These are phyloP conservation scores for Priceomyces haplophilus DNA, from an alignment of 805 yeast species.

Conservation along the genomic window DNA sequence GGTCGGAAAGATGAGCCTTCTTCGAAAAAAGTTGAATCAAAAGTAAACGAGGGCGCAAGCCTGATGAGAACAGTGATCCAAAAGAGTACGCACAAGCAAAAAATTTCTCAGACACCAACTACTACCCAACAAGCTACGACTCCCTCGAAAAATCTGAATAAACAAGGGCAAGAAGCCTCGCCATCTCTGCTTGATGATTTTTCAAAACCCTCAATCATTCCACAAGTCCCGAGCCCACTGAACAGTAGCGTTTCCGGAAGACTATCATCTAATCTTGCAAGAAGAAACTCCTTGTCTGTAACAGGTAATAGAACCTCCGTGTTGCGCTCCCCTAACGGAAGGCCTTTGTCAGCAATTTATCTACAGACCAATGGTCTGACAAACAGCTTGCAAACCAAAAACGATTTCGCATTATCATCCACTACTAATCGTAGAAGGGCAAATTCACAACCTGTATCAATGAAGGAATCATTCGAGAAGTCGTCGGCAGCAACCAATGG, in stretches of 20 bases:
- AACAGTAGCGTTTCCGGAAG: neutral
- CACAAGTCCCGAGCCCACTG: neutral
- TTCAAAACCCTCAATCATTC: too few species aligned
- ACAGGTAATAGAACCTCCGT: neutral
- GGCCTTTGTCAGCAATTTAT: neutral
- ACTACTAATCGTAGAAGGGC: constrained; percentile 30
- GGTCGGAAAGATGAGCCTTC: neutral
- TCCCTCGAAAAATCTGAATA: too few species aligned
- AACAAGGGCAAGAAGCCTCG: too few species aligned
- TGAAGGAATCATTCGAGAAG: constrained; percentile 2
- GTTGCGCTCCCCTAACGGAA: neutral
- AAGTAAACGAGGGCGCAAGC: neutral
- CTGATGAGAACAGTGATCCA: too few species aligned
- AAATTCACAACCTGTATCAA: constrained; percentile 31
- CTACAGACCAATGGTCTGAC: constrained; percentile 1
- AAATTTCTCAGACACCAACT: too few species aligned
- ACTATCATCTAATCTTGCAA: neutral
- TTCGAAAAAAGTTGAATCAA: neutral
- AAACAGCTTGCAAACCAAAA: neutral
- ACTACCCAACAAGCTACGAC: too few species aligned
- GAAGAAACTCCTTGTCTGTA: neutral
- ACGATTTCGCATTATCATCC: constrained; percentile 4
- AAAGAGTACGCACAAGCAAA: too few species aligned
- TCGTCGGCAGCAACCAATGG: constrained; percentile 23
- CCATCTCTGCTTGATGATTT: too few species aligned